phyloP scores from a whole-genome alignment of 106 monocot species.

The Platanthera zijinensis region DNA sequence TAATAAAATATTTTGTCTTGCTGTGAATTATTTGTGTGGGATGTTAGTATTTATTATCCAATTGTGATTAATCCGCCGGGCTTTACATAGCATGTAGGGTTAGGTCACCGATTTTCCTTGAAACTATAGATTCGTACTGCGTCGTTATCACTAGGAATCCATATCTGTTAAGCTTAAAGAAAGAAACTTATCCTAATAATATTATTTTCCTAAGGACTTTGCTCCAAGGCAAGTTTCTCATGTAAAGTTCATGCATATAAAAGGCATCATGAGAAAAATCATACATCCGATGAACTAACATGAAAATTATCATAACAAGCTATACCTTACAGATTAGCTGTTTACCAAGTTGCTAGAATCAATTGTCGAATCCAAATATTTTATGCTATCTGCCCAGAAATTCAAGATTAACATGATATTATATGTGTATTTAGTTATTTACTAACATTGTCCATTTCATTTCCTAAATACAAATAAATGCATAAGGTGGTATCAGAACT shows the following conservation, averaged over 20 bases:
- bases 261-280: not conserved
- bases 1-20: no score
- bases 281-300: not conserved
- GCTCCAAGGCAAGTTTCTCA: not conserved
- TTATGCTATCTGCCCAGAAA: not conserved
- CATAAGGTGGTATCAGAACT: not conserved
- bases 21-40: no score
- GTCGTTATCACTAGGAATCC: not conserved
- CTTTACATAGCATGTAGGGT: no score
- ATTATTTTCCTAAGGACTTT: not conserved
- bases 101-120: no score
- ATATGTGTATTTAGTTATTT: not conserved
- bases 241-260: not conserved
- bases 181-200: not conserved
- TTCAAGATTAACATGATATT: not conserved
- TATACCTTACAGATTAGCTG: not conserved
- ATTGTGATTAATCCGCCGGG: no score
- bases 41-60: no score
- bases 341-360: not conserved
- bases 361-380: not conserved
- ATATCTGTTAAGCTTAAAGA: not conserved
- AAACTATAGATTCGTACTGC: no score
- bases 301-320: not conserved
- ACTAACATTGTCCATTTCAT: not conserved
- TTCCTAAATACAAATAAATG: not conserved